Conservation (phyloP, 495 filamentous ascomycete species). For the Penicillium macrosclerotiorum region DNA sequence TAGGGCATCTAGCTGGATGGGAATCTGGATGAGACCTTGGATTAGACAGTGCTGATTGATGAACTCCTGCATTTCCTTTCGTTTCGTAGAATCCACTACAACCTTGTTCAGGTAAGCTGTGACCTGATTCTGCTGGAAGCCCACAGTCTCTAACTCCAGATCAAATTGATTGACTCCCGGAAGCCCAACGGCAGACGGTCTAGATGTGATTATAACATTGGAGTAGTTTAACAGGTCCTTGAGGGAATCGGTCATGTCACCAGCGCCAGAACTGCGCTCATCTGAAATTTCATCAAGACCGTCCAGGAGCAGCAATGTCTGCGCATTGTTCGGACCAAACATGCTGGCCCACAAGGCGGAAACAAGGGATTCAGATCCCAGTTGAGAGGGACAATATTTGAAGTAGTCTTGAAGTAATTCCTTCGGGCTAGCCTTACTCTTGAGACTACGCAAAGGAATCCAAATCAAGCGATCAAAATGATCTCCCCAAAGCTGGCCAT, state of each 20-base stretch:
- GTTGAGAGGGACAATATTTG: constrained; percentile 9
- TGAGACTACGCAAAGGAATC: constrained; percentile 33
- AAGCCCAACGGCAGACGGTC: constrained; percentile 12
- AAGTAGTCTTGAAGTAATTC: constrained; percentile 27
- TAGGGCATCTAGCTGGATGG: constrained; percentile 47
- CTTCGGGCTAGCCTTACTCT: constrained; percentile 15
- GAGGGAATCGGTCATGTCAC: constrained; percentile 15
- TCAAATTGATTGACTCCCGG: constrained; percentile 6
- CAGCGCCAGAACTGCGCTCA: constrained; percentile 12
- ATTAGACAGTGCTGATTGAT: constrained; percentile 32
- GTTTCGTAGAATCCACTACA: constrained; percentile 11
- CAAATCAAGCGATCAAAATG: constrained; percentile 37
- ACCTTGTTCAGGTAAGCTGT: constrained; percentile 25
- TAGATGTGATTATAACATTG: constrained; percentile 19
- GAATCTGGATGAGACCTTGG: constrained; percentile 40
- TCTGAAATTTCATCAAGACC: constrained; percentile 43
- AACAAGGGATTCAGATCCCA: neutral
- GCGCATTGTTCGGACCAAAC: neutral
- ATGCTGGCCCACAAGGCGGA: neutral
- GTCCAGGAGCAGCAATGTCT: constrained; percentile 38
- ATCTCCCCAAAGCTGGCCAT: constrained; percentile 16
- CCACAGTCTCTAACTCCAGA: constrained; percentile 18
- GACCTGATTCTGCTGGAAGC: constrained; percentile 13
- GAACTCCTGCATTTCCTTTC: constrained; percentile 35
- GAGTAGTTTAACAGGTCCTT: constrained; percentile 31